Conservation (phyloP, 345 rosid genomes). For the Schrenkiella parvula region DNA sequence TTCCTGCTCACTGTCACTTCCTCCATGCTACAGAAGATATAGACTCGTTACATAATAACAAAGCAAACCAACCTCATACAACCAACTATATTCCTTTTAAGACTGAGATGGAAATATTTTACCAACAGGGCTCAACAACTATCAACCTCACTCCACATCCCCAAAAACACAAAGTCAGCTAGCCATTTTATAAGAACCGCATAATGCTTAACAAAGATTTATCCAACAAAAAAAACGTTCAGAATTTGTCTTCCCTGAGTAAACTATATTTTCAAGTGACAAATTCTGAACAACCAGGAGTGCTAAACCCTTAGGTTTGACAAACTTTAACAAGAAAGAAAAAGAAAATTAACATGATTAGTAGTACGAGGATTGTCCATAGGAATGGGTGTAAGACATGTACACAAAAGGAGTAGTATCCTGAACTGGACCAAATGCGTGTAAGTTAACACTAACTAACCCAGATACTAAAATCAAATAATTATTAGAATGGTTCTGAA, state of each 20-base stretch:
- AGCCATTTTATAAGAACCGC: too few species aligned
- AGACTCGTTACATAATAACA: constrained; percentile 9
- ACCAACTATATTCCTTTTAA: background rate
- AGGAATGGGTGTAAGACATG: constrained; percentile 1
- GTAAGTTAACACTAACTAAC: constrained; percentile 12
- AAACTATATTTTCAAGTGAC: background rate
- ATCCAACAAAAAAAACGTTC: background rate
- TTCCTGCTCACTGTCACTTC: constrained; percentile 76
- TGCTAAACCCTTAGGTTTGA: background rate
- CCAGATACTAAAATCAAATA: constrained; percentile 9
- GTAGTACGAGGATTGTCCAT: constrained; percentile 8
- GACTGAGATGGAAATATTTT: background rate
- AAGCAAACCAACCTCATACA: constrained; percentile 8
- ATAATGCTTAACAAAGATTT: constrained; percentile 6
- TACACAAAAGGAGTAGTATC: constrained; percentile 6
- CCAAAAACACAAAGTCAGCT: too few species aligned
- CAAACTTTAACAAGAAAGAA: constrained; percentile 4
- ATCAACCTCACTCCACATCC: too few species aligned
- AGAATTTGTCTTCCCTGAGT: background rate
- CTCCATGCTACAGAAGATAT: constrained; percentile 44
- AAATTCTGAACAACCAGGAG: constrained; percentile 8
- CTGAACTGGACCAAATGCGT: constrained; percentile 5
- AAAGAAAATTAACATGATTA: background rate
- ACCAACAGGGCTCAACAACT: too few species aligned
- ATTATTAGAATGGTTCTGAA: background rate